phyloP scores from a whole-genome alignment of 1,284 basidiomycete genomes.

The Phellopilus nigrolimitatus region DNA sequence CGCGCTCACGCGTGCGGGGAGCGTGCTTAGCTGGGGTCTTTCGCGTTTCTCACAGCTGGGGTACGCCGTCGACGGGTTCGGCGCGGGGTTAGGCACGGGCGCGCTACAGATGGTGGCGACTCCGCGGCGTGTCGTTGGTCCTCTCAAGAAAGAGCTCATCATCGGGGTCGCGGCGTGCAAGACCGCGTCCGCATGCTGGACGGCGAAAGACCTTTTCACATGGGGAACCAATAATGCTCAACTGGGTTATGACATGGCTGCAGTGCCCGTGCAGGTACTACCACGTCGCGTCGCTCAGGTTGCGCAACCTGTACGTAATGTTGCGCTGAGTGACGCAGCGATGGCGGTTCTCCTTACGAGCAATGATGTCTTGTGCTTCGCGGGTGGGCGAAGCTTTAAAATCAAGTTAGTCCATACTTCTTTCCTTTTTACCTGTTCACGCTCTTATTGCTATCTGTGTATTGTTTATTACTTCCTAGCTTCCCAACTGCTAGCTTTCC shows the following conservation, averaged over 20 bases:
- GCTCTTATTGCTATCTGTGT: too few relatives aligned
- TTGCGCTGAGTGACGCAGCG: slow-evolving; percentile 75
- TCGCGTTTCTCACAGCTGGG: slow-evolving; percentile 89
- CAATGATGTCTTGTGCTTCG: slow-evolving; percentile 80
- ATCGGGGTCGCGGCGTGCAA: slow-evolving; percentile 85
- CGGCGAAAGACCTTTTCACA: slow-evolving; percentile 77
- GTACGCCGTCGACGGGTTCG: slow-evolving; percentile 70
- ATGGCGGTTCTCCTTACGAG: slow-evolving; percentile 75
- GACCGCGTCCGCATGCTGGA: slow-evolving; percentile 89
- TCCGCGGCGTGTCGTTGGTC: slow-evolving; percentile 73
- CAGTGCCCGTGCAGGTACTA: slow-evolving; percentile 73
- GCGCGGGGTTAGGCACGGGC: too few relatives aligned
- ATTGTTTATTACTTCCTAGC: slow-evolving; percentile 31
- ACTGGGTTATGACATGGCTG: slow-evolving; percentile 50
- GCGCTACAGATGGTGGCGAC: slow-evolving; percentile 67
- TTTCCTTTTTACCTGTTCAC: slow-evolving; percentile 19
- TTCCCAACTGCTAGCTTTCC: slow-evolving; percentile 71
- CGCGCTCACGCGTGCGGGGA: slow-evolving; percentile 74
- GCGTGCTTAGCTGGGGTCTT: slow-evolving; percentile 87
- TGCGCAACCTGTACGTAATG: slow-evolving; percentile 59
- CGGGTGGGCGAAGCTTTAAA: slow-evolving; percentile 72
- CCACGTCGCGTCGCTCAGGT: slow-evolving; percentile 85
- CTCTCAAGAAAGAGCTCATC: slow-evolving; percentile 78
- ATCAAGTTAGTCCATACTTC: slow-evolving; percentile 52
- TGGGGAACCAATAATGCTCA: slow-evolving; percentile 97